phyloP scores from a whole-genome alignment of 257 asterid genomes.

The Solanum paucissectum region DNA sequence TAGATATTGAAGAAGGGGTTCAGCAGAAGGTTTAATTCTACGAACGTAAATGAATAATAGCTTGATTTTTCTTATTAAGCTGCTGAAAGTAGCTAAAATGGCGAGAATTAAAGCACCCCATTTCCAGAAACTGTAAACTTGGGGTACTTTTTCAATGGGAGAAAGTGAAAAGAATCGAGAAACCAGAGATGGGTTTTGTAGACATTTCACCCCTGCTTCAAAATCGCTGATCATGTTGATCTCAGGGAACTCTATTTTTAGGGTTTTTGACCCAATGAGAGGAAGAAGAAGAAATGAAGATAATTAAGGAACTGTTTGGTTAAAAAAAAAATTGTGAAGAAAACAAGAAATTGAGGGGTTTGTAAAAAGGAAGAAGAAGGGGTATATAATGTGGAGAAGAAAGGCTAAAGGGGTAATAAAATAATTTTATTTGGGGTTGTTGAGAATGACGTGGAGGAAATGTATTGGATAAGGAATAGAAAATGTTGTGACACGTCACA shows the following conservation, averaged over 20 bases:
- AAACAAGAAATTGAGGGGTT: not conserved
- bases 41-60: conserved; percentile 38
- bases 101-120: conserved; percentile 88
- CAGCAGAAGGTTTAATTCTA: conserved; percentile 31
- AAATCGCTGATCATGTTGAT: conserved; percentile 54
- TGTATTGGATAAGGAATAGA: conserved; percentile 10
- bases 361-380: not conserved
- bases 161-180: conserved; percentile 35
- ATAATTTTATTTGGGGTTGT: not conserved
- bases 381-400: conserved; percentile 1
- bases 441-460: not conserved
- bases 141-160: conserved; percentile 1
- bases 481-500: conserved; percentile 1
- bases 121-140: conserved; percentile 47
- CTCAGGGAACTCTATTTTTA: not conserved
- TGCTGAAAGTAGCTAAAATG: conserved; percentile 56
- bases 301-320: not conserved
- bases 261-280: not conserved
- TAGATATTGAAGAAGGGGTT: conserved; percentile 19
- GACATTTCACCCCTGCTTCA: conserved; percentile 69
- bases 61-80: conserved; percentile 46
- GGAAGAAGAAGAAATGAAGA: not conserved
- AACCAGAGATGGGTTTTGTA: conserved; percentile 50
- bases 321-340: not conserved
- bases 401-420: not conserved